Base-by-base conservation (phyloP, 1,139 yeast genomes). In the Debaryomyces nepalensis region DNA sequence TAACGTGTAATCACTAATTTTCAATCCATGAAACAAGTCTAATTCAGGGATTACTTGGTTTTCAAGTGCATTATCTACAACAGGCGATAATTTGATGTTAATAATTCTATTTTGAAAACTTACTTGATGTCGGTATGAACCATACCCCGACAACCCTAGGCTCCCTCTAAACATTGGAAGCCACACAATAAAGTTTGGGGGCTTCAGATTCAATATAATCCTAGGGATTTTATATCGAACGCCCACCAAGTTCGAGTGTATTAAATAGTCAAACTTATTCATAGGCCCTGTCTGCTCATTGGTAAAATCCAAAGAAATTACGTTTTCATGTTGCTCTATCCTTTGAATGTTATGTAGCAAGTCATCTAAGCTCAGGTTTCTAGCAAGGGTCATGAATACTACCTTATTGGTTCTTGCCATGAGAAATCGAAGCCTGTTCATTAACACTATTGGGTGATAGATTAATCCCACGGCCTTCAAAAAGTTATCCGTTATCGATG, bases 91-190 rank as follows among this genome's bases (percentile, higher is more conserved):
- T 10, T 39, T 39, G 9, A 48, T 26, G 8, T 26, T 21, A 7
- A 27, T 15, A 1, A 37, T 20, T 4, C 24, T 42, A 6, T 33
- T 38, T n/a, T 19, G n/a, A n/a, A 16, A 21, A 5, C 8, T 27
- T 4, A 27, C 16, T 11, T 19, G 29, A 11, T 21, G 23, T 14
- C 22, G 32, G 22, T 35, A 9, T 12, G 37, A 6, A 23, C 26
- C 31, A 34, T 30, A 40, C 19, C 39, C 23, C 12, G 22, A 7
- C 12, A 23, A 11, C 12, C 30, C 32, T 20, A 29, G n/a, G 37
- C 5, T 44, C 39, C 54, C 50, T 37, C 40, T 49, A 26, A 58
- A 47, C 36, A 38, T 38, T 0, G 66, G 66, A 8, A 61, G 42
- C 66, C 64, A 60, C 9, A 59, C 48, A 4, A 55, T 36, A 5